Evolutionary conservation across 2,329 filamentous ascomycete genomes (phyloP).

Genomic region (Orbilia brochopaga): DNA sequence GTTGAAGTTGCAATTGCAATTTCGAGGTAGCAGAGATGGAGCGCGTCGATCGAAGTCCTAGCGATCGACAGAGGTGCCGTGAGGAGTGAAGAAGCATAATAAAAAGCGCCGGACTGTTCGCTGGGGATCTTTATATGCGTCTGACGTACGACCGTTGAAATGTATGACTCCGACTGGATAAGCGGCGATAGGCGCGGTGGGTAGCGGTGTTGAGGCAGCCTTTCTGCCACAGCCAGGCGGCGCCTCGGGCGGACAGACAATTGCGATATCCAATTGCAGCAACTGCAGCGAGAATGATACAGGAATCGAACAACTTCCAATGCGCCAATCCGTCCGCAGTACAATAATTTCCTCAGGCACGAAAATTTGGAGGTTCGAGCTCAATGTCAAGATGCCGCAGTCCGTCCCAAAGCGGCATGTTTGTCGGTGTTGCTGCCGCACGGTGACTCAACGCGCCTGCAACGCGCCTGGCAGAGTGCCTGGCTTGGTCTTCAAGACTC

Average conservation of each 20-base stretch:
- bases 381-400: conserved; percentile 10
- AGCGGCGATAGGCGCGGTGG: conserved; percentile 9
- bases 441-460: conserved; percentile 30
- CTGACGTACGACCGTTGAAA: conserved; percentile 8
- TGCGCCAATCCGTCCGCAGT: not conserved
- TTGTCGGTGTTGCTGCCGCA: conserved; percentile 12
- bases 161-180: conserved; percentile 28
- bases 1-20: conserved; percentile 9
- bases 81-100: conserved; percentile 30
- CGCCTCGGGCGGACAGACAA: not conserved
- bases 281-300: not conserved
- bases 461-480: not conserved
- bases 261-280: not conserved
- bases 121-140: conserved; percentile 16
- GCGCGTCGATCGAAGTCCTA: conserved; percentile 16
- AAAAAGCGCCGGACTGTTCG: not conserved
- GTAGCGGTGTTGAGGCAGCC: not conserved
- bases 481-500: not conserved
- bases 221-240: not conserved
- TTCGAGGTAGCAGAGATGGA: not conserved
- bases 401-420: conserved; percentile 23
- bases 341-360: not conserved
- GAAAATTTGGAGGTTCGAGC: not conserved
- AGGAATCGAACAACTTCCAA: not conserved
- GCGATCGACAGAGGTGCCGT: conserved; percentile 9